Evolutionary conservation across 257 asterid species (phyloP), one percentile per base, ranked within the genome.

Genomic region (Rehmannia glutinosa): DNA sequence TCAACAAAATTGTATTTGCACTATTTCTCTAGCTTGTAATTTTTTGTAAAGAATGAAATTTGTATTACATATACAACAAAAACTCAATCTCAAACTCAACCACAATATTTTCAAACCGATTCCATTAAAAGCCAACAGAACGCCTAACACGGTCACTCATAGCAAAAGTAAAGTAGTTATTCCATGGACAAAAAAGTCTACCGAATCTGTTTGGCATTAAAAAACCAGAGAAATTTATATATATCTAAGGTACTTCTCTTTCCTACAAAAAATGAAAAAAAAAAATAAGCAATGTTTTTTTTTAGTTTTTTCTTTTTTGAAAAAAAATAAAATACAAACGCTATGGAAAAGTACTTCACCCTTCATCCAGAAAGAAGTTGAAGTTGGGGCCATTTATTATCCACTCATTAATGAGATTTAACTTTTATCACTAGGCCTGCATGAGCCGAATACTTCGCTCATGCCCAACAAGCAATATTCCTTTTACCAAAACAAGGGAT

Each of bases 351-450:
- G n/a, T n/a, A n/a, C n/a, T n/a, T n/a, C n/a, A n/a, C n/a, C n/a
- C n/a, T n/a, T n/a, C n/a, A n/a, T n/a, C n/a, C n/a, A n/a, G n/a
- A 63, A 62, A 52, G 51, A 30, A 62, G 16, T 50, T 53, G 43
- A 35, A 25, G 53, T 38, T 52, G 28, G 35, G 62, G 30, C 32
- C 36, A 78, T 60, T 62, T 35, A 70, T 56, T 47, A 42, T 38
- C 2, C 56, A 50, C 36, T 47, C 15, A 65, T 70, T 64, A 65
- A 71, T 66, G 69, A 32, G 41, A 62, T 3, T 32, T 11, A 13
- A 62, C 67, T 56, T 70, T 55, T 65, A 69, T 80, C 80, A 74
- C 73, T 68, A 62, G 72, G 72, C 73, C 81, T 72, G 79, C 86
- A 71, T 68, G 83, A 81, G 71, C 78, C 80, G 69, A 66, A 76